phyloP scores from a whole-genome alignment of 2,329 filamentous ascomycete genomes.

The Orbilia quercus region DNA sequence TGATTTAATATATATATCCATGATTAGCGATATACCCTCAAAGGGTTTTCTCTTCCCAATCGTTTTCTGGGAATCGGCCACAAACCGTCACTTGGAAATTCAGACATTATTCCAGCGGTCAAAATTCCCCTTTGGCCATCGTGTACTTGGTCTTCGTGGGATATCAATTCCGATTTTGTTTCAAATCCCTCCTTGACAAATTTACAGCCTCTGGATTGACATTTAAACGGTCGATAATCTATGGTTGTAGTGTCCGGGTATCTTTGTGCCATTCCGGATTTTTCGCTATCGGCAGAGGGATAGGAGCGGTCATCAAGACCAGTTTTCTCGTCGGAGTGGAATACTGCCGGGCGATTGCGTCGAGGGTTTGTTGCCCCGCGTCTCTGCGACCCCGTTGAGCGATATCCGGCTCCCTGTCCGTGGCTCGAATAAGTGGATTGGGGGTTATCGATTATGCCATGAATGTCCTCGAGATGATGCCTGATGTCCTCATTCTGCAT shows the following conservation, averaged over 20 bases:
- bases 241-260: slow-evolving; percentile 11
- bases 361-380: slow-evolving; percentile 14
- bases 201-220: slow-evolving; percentile 45
- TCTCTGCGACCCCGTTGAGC: slow-evolving; percentile 10
- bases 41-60: background rate
- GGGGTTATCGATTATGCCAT: slow-evolving; percentile 35
- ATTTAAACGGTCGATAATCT: slow-evolving; percentile 55
- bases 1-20: no score
- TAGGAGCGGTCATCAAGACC: slow-evolving; percentile 23
- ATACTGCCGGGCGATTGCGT: slow-evolving; percentile 27
- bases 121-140: slow-evolving; percentile 38
- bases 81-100: slow-evolving; percentile 23
- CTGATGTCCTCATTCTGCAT: slow-evolving; percentile 41
- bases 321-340: slow-evolving; percentile 31
- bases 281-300: slow-evolving; percentile 19
- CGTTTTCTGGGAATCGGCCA: background rate
- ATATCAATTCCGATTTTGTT: slow-evolving; percentile 42
- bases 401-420: background rate
- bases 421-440: slow-evolving; percentile 17
- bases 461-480: slow-evolving; percentile 51
- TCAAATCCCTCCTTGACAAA: slow-evolving; percentile 56
- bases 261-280: slow-evolving; percentile 12
- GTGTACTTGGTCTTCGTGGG: slow-evolving; percentile 49
- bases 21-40: background rate
- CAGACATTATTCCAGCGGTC: slow-evolving; percentile 24